Evolutionary conservation across 2,329 filamentous ascomycete species (phyloP), one percentile per base, ranked within the genome.

Genomic region (Cladosporium phlei): DNA sequence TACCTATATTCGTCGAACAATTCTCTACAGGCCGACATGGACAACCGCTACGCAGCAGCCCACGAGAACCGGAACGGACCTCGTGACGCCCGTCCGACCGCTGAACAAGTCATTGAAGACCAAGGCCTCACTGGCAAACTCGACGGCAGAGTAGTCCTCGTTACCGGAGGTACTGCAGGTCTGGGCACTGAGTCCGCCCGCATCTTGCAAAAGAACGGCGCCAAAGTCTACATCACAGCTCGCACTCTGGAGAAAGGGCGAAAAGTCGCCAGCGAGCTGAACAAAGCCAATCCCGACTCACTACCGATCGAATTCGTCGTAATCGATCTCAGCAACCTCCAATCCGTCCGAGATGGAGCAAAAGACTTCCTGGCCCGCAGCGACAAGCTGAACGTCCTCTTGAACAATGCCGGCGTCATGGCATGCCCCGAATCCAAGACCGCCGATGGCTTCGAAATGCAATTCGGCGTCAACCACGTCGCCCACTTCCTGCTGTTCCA

Each of bases 391-490:
- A 53, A 57, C 27, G 38, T 53, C 5, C 40, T 52, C 6, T 48
- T 59, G 30, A 40, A 52, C 30, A 59, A 58, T 29, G 54, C 55
- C 6, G 24, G 42, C 24, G 42, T 46, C 9, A 46, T 46, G 42
- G 63, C 62, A 9, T 50, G 53, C 24, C 60, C 69, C 14, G 48
- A 67, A 38, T 12, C 55, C 54, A 51, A 58, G 39, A 75, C 70
- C 3, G 51, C 53, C 12, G 73, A 77, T 43, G 73, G 72, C 14
- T 71, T 70, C 51, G 76, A 80, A 55, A 55, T 56, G 0, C 75
- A 79, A 49, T 71, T 80, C 49, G 75, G 67, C 17, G 71, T 68
- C 5, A 80, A 80, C 56, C 70, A 80, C 54, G 60, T 82, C 1
- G 68, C 64, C 7, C 75, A 78, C 49, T 80, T 79, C 60, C 64